A percentile compares a stretch with the other conserved stretches of the same genome.
Conservation (phyloP, 169 alveolate genomes). For the Plasmodium gallinaceum region DNA sequence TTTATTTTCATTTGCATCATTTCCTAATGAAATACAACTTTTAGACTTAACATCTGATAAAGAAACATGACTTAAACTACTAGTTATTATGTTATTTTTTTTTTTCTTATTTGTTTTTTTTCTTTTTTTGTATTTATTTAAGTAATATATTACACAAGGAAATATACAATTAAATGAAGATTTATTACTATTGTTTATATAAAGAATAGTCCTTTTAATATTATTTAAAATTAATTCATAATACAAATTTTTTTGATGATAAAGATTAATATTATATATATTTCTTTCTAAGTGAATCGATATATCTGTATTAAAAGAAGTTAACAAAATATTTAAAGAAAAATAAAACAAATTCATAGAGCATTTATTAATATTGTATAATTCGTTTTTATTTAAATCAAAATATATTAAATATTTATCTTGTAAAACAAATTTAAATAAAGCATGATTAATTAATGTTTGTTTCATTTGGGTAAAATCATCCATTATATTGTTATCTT, state of each 20-base stretch:
- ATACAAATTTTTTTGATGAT: conserved; percentile 34
- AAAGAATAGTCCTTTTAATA: conserved; percentile 16
- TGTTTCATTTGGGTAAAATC: conserved; percentile 13
- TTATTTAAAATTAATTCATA: conserved; percentile 44
- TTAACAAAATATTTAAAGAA: conserved; percentile 51
- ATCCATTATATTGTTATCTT: conserved; percentile 48
- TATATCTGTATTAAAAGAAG: conserved; percentile 58
- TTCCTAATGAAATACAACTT: background rate
- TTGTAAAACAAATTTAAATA: conserved; percentile 38
- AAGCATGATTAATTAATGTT: conserved; percentile 31
- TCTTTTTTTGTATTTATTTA: conserved; percentile 15
- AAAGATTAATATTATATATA: conserved; percentile 25
- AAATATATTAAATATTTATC: conserved; percentile 41
- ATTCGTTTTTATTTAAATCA: conserved; percentile 8
- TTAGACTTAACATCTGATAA: background rate
- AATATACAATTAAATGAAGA: conserved; percentile 57
- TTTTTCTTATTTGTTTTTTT: background rate
- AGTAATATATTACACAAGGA: conserved; percentile 44
- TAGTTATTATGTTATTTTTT: background rate
- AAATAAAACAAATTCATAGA: conserved; percentile 57
- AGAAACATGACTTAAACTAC: background rate
- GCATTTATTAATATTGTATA: conserved; percentile 57
- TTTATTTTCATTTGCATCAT: background rate
- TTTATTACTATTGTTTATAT: conserved; percentile 24
- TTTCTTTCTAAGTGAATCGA: conserved; percentile 56